Conservation (phyloP, 2,329 filamentous ascomycete genomes). For the Fusarium subglutinans region DNA sequence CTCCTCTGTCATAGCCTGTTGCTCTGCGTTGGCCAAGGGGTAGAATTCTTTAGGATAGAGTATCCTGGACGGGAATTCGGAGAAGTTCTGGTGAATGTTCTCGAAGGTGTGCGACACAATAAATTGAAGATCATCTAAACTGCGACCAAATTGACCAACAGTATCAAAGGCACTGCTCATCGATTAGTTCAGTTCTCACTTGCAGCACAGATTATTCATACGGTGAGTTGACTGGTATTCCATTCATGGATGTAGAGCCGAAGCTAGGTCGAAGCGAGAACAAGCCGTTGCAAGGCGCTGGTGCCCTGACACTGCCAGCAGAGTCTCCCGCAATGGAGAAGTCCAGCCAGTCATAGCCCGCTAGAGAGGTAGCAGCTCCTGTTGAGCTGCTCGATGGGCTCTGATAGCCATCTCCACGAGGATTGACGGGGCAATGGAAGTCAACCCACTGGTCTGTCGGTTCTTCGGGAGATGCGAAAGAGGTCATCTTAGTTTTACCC, state of each 20-base stretch:
- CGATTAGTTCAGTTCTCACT: background rate
- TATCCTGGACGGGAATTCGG: background rate
- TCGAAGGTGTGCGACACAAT: background rate
- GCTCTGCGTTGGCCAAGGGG: rapidly evolving
- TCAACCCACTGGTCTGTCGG: background rate
- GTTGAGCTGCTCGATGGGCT: background rate
- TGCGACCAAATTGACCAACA: background rate
- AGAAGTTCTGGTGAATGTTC: background rate
- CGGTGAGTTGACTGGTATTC: background rate
- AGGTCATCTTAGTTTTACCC: rapidly evolving
- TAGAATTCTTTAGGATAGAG: background rate
- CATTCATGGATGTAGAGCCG: background rate
- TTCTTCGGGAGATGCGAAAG: background rate
- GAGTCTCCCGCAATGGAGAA: background rate
- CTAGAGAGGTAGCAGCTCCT: rapidly evolving
- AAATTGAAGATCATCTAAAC: background rate
- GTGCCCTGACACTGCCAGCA: background rate
- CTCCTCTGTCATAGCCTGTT: background rate
- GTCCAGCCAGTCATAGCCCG: background rate
- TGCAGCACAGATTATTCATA: background rate
- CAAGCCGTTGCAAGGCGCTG: background rate
- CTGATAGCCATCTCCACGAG: background rate
- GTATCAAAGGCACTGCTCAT: rapidly evolving
- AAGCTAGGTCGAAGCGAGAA: background rate
- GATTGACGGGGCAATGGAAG: background rate